Evolutionary conservation across 1,284 basidiomycete species (phyloP).

Genomic region (Cronartium ribicola): DNA sequence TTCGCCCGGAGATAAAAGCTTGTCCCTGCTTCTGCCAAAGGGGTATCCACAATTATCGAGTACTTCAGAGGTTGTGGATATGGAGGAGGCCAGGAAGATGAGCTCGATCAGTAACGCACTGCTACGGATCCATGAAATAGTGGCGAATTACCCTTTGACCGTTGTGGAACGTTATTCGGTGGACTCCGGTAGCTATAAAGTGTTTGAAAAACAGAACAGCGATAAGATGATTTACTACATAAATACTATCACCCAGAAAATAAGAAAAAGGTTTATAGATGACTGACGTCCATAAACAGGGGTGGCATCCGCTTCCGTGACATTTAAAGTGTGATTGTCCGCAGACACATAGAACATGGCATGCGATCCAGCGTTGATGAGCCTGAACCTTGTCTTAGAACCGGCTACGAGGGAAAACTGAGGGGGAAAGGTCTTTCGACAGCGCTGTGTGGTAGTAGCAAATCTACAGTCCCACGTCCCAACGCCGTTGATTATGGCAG

Average conservation of each 20-base stretch:
- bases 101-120: too few relatives aligned
- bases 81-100: too few relatives aligned
- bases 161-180: constrained; percentile 12
- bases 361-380: constrained; percentile 57
- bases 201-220: neutral
- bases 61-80: too few relatives aligned
- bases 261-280: neutral
- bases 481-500: constrained; percentile 58
- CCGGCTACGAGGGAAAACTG: constrained; percentile 48
- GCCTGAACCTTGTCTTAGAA: constrained; percentile 57
- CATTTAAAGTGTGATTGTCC: constrained; percentile 31
- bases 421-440: constrained; percentile 49
- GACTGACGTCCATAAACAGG: constrained; percentile 21
- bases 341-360: constrained; percentile 45
- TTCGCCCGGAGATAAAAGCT: constrained; percentile 23
- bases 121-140: too few relatives aligned
- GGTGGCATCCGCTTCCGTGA: constrained; percentile 37
- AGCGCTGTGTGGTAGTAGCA: neutral
- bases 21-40: too few relatives aligned
- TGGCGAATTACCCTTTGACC: constrained; percentile 8
- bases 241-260: neutral
- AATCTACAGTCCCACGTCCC: constrained; percentile 42
- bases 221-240: neutral
- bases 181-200: constrained; percentile 5
- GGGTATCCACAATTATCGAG: too few relatives aligned